Conservation (phyloP, 2,329 filamentous ascomycete species). For the Pyrenochaeta sp. region DNA sequence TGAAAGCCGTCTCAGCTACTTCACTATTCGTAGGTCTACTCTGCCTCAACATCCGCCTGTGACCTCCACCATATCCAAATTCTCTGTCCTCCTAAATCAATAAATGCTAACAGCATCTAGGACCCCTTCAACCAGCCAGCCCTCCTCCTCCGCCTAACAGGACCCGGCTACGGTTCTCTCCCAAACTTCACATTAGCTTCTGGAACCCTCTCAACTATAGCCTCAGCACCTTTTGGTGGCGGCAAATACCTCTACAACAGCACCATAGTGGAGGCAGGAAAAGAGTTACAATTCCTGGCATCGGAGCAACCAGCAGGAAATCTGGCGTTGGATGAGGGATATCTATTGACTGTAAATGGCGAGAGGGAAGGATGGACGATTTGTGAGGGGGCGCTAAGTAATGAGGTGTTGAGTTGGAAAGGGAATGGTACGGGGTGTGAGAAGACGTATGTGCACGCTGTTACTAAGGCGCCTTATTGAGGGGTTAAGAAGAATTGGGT, state of each 20-base stretch:
- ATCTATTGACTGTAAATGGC: conserved; percentile 49
- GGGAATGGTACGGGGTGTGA: conserved; percentile 45
- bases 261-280: conserved; percentile 33
- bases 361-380: conserved; percentile 51
- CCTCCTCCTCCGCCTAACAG: conserved; percentile 50
- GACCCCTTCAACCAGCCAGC: conserved; percentile 46
- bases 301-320: conserved; percentile 41
- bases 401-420: conserved; percentile 50
- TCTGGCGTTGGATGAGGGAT: conserved; percentile 46
- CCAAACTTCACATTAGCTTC: conserved; percentile 50
- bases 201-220: conserved; percentile 44
- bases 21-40: conserved; percentile 44
- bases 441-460: conserved; percentile 51
- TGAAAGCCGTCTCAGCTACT: conserved; percentile 49
- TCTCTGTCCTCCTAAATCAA: not conserved
- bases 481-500: not conserved
- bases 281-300: conserved; percentile 45
- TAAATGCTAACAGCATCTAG: conserved; percentile 9
- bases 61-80: not conserved
- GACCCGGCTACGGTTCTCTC: conserved; percentile 49
- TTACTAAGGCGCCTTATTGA: conserved; percentile 49
- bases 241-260: conserved; percentile 43
- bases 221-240: conserved; percentile 37
- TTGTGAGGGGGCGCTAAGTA: conserved; percentile 43
- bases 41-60: not conserved